These are phyloP conservation scores for Pseudophaeomoniella oleicola DNA, from an alignment of 2,329 filamentous ascomycete genomes.

Conservation along the genomic window DNA sequence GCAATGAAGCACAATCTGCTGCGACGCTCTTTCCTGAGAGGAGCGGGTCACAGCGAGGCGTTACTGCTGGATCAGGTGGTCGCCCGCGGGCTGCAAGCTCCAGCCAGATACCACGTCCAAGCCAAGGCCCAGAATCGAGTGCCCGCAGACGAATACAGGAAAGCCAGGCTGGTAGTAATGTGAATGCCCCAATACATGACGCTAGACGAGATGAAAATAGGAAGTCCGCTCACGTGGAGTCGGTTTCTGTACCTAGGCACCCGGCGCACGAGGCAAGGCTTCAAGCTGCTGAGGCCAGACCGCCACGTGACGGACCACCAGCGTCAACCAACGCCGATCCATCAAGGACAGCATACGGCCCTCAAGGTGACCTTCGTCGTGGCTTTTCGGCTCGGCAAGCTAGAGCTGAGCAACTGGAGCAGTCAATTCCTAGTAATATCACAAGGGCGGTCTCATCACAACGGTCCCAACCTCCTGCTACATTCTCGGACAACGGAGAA, in stretches of 20 bases:
- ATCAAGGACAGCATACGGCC: not conserved
- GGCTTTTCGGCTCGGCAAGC: not conserved
- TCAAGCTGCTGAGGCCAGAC: not conserved
- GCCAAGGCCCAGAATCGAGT: not conserved
- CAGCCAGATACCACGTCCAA: not conserved
- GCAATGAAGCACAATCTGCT: constrained; percentile 1
- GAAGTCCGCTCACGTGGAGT: not conserved
- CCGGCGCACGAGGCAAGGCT: not conserved
- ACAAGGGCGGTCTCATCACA: constrained; percentile 1
- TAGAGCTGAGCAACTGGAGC: not conserved
- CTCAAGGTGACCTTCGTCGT: not conserved
- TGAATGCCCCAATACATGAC: not conserved
- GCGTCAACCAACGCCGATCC: not conserved
- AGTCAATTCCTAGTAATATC: constrained; percentile 1
- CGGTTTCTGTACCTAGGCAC: not conserved
- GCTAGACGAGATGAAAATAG: not conserved
- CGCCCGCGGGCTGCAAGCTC: not conserved
- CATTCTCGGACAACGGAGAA: constrained; percentile 1
- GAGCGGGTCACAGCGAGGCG: constrained; percentile 22
- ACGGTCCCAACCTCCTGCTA: not conserved
- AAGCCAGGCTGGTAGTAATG: not conserved
- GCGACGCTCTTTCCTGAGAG: constrained; percentile 11
- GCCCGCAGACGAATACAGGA: not conserved
- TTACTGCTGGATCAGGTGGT: not conserved
- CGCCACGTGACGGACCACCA: not conserved